These are phyloP conservation scores for Rhizopus arrhizus DNA, from an alignment of 371 early-diverging fungal genomes.

Conservation along the genomic window DNA sequence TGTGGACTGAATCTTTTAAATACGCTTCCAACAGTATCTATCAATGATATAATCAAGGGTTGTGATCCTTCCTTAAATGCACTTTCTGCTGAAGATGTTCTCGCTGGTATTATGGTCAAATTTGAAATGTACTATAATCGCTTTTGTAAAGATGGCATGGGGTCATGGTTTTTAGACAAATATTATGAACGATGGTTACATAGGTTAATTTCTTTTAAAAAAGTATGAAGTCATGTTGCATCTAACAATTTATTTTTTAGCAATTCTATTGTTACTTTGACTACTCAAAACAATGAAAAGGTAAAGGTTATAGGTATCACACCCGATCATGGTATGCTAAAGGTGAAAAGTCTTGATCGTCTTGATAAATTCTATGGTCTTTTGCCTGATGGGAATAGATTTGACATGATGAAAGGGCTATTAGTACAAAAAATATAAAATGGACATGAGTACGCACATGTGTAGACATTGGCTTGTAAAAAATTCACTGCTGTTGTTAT, in stretches of 20 bases:
- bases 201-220: slow-evolving; percentile 39
- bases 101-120: slow-evolving; percentile 73
- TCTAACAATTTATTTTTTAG: slow-evolving; percentile 23
- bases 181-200: slow-evolving; percentile 92
- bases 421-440: slow-evolving; percentile 62
- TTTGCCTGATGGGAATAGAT: slow-evolving; percentile 94
- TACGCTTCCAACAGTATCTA: slow-evolving; percentile 77
- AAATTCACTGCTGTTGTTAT: too few species aligned
- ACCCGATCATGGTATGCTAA: slow-evolving; percentile 73
- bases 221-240: background rate
- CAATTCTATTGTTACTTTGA: slow-evolving; percentile 72
- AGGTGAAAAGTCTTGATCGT: slow-evolving; percentile 63
- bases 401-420: slow-evolving; percentile 93
- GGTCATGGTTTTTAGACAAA: slow-evolving; percentile 61
- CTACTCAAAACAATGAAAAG: slow-evolving; percentile 57
- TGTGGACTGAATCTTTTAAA: slow-evolving; percentile 88
- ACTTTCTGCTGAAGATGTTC: slow-evolving; percentile 69
- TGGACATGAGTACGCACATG: too few species aligned
- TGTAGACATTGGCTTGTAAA: too few species aligned
- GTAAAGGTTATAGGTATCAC: slow-evolving; percentile 81
- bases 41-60: slow-evolving; percentile 76
- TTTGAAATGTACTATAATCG: slow-evolving; percentile 74
- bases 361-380: slow-evolving; percentile 62
- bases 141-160: slow-evolving; percentile 75
- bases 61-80: slow-evolving; percentile 39